phyloP scores from a whole-genome alignment of 2,329 filamentous ascomycete genomes.

The Cercospora zeina region DNA sequence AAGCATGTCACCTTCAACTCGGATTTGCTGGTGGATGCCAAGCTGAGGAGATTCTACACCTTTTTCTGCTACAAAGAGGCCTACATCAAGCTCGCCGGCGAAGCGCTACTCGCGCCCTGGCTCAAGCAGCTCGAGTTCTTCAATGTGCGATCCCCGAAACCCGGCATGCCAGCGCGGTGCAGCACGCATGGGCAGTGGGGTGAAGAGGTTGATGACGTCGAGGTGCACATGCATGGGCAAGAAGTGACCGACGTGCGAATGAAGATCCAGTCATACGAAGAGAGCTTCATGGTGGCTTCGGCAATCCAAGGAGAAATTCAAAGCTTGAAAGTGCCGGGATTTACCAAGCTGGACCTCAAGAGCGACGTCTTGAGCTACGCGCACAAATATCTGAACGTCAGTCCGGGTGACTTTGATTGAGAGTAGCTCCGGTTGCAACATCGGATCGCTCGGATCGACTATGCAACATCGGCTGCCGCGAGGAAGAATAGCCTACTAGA shows the following conservation, averaged over 20 bases:
- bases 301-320: slow-evolving; percentile 47
- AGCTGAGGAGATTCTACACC: slow-evolving; percentile 71
- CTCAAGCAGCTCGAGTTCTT: slow-evolving; percentile 68
- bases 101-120: slow-evolving; percentile 74
- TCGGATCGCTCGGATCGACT: not conserved
- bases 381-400: slow-evolving; percentile 28
- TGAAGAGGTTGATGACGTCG: slow-evolving; percentile 50
- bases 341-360: slow-evolving; percentile 37
- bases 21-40: slow-evolving; percentile 57
- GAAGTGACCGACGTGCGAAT: slow-evolving; percentile 56
- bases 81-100: slow-evolving; percentile 80
- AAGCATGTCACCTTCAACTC: slow-evolving; percentile 44
- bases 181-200: slow-evolving; percentile 50
- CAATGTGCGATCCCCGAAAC: slow-evolving; percentile 59
- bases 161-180: slow-evolving; percentile 47
- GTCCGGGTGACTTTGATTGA: slow-evolving; percentile 29
- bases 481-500: not conserved
- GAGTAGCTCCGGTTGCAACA: not conserved
- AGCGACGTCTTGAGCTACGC: slow-evolving; percentile 37
- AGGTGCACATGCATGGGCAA: slow-evolving; percentile 53
- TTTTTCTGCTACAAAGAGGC: slow-evolving; percentile 79
- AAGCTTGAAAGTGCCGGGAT: slow-evolving; percentile 37
- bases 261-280: slow-evolving; percentile 60
- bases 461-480: not conserved
- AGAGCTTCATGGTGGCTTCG: slow-evolving; percentile 60